Evolutionary conservation across 2,329 filamentous ascomycete genomes (phyloP).

Genomic region (Fusarium decemcellulare): DNA sequence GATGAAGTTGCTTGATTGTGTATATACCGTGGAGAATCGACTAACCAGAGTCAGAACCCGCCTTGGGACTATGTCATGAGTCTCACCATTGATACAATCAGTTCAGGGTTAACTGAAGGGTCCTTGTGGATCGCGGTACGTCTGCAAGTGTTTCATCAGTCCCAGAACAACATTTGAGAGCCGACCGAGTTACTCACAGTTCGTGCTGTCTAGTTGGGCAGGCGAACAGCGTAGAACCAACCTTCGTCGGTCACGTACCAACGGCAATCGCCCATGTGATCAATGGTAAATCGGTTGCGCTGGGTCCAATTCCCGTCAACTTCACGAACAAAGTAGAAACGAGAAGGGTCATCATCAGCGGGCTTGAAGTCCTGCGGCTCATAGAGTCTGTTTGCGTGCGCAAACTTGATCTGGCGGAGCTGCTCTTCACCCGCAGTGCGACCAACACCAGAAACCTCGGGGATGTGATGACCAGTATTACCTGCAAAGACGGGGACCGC

Average conservation of each 20-base stretch:
- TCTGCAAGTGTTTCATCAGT: constrained; percentile 25
- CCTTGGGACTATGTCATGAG: background rate
- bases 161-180: background rate
- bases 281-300: constrained; percentile 72
- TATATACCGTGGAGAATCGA: constrained; percentile 11
- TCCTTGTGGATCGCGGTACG: constrained; percentile 18
- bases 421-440: constrained; percentile 64
- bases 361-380: constrained; percentile 76
- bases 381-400: constrained; percentile 64
- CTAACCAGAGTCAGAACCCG: constrained; percentile 6
- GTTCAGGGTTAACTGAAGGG: background rate
- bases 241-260: constrained; percentile 73
- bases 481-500: constrained; percentile 57
- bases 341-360: constrained; percentile 70
- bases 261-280: constrained; percentile 68
- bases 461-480: constrained; percentile 55
- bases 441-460: constrained; percentile 68
- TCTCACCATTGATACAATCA: constrained; percentile 19
- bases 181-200: constrained; percentile 21
- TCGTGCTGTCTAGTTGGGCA: constrained; percentile 54
- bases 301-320: constrained; percentile 72
- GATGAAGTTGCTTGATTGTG: background rate
- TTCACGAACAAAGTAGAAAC: constrained; percentile 74
- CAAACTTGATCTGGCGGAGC: constrained; percentile 63
- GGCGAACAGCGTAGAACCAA: constrained; percentile 72